Conservation (phyloP, 371 early-diverging fungal genomes). For the Mortierella sp. region DNA sequence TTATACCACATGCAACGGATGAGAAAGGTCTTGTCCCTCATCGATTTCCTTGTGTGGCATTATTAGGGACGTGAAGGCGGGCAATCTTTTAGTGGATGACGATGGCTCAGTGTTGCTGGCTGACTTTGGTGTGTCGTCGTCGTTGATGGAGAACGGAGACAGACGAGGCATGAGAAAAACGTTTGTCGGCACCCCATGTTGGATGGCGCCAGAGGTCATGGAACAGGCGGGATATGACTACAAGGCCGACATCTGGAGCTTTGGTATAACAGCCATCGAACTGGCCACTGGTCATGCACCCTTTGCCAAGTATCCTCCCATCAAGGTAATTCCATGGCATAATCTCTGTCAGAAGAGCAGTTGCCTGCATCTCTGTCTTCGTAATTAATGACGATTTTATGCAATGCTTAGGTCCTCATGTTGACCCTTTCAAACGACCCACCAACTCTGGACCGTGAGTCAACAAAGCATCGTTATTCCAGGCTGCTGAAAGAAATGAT, state of each 20-base stretch:
- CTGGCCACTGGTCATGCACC: conserved; percentile 94
- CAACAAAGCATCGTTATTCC: conserved; percentile 78
- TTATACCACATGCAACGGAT: too few relatives aligned
- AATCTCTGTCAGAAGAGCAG: too few relatives aligned
- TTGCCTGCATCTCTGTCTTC: too few relatives aligned
- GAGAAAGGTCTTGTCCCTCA: neutral
- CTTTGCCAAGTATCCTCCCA: conserved; percentile 90
- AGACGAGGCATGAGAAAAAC: conserved; percentile 77
- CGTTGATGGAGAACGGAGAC: conserved; percentile 79
- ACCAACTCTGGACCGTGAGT: conserved; percentile 86
- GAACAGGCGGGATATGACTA: conserved; percentile 82
- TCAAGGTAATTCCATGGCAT: conserved; percentile 69
- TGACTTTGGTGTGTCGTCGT: conserved; percentile 90
- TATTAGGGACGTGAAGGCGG: conserved; percentile 91
- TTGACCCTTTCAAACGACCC: conserved; percentile 91
- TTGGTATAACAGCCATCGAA: conserved; percentile 93
- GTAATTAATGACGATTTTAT: neutral
- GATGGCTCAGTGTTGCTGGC: conserved; percentile 86
- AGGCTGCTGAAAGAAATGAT: conserved; percentile 89
- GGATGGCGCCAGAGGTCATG: conserved; percentile 90
- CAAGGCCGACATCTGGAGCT: conserved; percentile 95
- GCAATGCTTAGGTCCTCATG: conserved; percentile 77
- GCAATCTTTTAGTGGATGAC: conserved; percentile 87
- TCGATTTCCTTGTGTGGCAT: too few relatives aligned
- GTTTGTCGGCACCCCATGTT: conserved; percentile 86